Evolutionary conservation across 2,329 filamentous ascomycete species (phyloP).

Genomic region (Coleophoma eucalyptorum): DNA sequence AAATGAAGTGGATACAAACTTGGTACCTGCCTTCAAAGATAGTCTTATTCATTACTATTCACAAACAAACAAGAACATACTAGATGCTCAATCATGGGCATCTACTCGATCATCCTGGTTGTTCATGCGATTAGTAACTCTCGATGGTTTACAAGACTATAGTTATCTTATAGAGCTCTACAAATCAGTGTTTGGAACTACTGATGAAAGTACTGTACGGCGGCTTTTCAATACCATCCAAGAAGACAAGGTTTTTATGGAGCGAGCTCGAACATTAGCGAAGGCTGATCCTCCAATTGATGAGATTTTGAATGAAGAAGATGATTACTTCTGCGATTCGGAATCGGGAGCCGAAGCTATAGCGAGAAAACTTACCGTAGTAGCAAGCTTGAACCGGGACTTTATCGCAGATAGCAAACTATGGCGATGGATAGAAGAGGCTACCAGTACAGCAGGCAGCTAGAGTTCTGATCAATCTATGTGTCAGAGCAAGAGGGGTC

Average conservation of each 20-base stretch:
- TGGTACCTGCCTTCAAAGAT: slow-evolving; percentile 6
- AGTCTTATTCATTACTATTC: slow-evolving; percentile 3
- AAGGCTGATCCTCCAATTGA: slow-evolving; percentile 6
- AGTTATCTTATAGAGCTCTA: slow-evolving; percentile 12
- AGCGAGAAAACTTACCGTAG: slow-evolving; percentile 11
- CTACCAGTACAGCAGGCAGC: not conserved
- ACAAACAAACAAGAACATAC: slow-evolving; percentile 1
- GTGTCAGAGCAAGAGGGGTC: no score
- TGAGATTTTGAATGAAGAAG: slow-evolving; percentile 10
- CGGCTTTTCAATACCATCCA: slow-evolving; percentile 7
- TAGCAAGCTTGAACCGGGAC: slow-evolving; percentile 6
- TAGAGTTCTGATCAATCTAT: no score
- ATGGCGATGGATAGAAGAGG: slow-evolving; percentile 3
- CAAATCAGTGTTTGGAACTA: slow-evolving; percentile 5
- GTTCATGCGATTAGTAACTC: slow-evolving; percentile 10
- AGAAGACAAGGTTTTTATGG: slow-evolving; percentile 9
- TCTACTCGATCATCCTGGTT: slow-evolving; percentile 8
- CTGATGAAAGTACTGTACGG: slow-evolving; percentile 8
- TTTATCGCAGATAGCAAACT: slow-evolving; percentile 15
- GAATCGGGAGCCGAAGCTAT: slow-evolving; percentile 8
- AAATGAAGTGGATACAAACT: slow-evolving; percentile 4
- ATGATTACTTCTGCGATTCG: slow-evolving; percentile 10
- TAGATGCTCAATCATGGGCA: slow-evolving; percentile 6
- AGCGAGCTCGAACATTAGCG: slow-evolving; percentile 7
- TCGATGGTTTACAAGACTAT: slow-evolving; percentile 13